Conservation (phyloP, 2,329 filamentous ascomycete species). For the Plenodomus tracheiphilus region DNA sequence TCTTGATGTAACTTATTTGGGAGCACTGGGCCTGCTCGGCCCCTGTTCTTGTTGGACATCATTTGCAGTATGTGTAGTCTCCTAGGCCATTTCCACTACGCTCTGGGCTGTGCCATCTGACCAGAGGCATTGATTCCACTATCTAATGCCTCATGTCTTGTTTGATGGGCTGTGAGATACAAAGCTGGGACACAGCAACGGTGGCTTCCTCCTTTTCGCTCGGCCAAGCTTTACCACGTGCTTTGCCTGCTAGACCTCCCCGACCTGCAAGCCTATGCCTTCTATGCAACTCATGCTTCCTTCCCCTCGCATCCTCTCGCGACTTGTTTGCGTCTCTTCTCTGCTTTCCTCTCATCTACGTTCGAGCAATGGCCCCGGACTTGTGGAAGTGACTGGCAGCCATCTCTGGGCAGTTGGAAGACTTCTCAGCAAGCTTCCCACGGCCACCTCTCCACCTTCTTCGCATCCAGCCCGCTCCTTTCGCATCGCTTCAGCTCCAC, state of each 20-base stretch:
- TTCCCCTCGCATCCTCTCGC: constrained; percentile 23
- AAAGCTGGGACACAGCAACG: constrained; percentile 67
- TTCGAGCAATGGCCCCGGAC: constrained; percentile 23
- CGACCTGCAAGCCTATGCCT: constrained; percentile 34
- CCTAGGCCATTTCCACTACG: background rate
- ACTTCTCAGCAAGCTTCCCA: constrained; percentile 27
- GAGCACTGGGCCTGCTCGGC: background rate
- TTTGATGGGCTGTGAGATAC: constrained; percentile 66
- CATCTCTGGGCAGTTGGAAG: constrained; percentile 19
- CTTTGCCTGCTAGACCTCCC: constrained; percentile 23
- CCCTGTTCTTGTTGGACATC: background rate
- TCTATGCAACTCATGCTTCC: constrained; percentile 22
- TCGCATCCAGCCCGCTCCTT: constrained; percentile 41
- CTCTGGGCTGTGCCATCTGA: background rate
- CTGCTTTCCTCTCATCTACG: constrained; percentile 14
- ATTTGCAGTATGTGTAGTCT: background rate
- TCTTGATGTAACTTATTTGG: background rate
- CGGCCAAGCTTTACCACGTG: constrained; percentile 36
- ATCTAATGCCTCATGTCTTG: constrained; percentile 69
- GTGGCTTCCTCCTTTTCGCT: constrained; percentile 39
- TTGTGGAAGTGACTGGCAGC: constrained; percentile 29
- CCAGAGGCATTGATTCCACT: constrained; percentile 41
- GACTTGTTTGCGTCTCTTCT: constrained; percentile 13
- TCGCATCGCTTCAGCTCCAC: constrained; percentile 30
- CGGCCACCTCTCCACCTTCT: constrained; percentile 37